These are phyloP conservation scores for Podospora didyma DNA, from an alignment of 495 filamentous ascomycete species.

Conservation along the genomic window DNA sequence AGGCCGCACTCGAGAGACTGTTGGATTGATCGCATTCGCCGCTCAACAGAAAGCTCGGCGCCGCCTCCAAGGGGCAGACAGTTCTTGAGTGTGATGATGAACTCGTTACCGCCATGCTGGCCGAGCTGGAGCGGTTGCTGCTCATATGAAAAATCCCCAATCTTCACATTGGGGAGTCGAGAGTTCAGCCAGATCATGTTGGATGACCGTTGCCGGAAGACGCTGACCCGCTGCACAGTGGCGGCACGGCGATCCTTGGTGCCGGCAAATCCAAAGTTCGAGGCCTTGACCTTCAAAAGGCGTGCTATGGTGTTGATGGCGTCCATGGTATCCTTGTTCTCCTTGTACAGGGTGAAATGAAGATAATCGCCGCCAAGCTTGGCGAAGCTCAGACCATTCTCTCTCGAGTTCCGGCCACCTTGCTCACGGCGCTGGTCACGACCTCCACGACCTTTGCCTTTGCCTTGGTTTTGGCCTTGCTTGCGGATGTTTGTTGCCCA, in stretches of 20 bases:
- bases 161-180: conserved; percentile 54
- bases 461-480: conserved; percentile 17
- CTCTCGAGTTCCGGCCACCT: conserved; percentile 2
- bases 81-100: conserved; percentile 83
- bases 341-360: conserved; percentile 94
- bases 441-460: conserved; percentile 4
- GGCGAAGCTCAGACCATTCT: conserved; percentile 17
- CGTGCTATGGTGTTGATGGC: conserved; percentile 68
- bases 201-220: conserved; percentile 59
- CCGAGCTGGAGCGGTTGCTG: conserved; percentile 70
- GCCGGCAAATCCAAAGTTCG: conserved; percentile 78
- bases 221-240: conserved; percentile 80
- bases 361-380: conserved; percentile 70
- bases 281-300: conserved; percentile 61
- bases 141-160: conserved; percentile 77
- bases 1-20: conserved; percentile 37
- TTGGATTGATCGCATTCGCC: conserved; percentile 33
- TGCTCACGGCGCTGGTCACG: conserved; percentile 27
- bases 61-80: conserved; percentile 57
- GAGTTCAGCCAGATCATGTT: conserved; percentile 60
- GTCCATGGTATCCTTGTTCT: conserved; percentile 98
- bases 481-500: conserved; percentile 29
- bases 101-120: conserved; percentile 83
- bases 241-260: conserved; percentile 91
- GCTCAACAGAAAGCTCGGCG: conserved; percentile 34